Conservation (phyloP, 2,329 filamentous ascomycete species). For the Trichophyton benhamiae region DNA sequence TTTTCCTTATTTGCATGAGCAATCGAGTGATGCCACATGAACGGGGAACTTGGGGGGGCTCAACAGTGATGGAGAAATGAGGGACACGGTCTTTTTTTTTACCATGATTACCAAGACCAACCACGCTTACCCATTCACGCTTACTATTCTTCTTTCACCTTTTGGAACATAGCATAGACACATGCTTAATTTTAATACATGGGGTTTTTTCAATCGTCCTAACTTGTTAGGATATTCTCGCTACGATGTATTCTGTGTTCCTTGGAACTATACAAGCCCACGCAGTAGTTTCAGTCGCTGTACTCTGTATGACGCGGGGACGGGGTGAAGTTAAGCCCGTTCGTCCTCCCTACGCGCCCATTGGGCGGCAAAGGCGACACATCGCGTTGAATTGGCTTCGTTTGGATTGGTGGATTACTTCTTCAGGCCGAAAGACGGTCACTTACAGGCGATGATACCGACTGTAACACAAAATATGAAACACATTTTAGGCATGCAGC, state of each 20-base stretch:
- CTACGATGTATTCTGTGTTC: background rate
- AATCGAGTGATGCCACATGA: background rate
- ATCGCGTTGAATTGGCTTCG: background rate
- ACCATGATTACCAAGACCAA: background rate
- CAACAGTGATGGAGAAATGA: background rate
- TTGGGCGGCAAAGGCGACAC: background rate
- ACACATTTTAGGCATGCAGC: background rate
- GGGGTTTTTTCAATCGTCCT: background rate
- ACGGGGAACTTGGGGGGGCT: background rate
- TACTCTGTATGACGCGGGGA: background rate
- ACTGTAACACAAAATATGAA: background rate
- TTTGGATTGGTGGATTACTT: background rate
- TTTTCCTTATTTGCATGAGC: background rate
- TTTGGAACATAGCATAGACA: conserved; percentile 4
- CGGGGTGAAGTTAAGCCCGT: background rate
- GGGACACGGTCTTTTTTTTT: too few species aligned
- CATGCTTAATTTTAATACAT: background rate
- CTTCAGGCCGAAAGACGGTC: background rate
- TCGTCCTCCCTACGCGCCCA: background rate
- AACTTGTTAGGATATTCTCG: background rate
- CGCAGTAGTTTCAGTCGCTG: background rate
- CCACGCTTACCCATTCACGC: background rate
- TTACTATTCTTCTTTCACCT: background rate
- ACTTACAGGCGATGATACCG: background rate
- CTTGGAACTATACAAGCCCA: background rate